Conservation (phyloP, 768 basidiomycete species). For the Neoboletus subvelutipes region DNA sequence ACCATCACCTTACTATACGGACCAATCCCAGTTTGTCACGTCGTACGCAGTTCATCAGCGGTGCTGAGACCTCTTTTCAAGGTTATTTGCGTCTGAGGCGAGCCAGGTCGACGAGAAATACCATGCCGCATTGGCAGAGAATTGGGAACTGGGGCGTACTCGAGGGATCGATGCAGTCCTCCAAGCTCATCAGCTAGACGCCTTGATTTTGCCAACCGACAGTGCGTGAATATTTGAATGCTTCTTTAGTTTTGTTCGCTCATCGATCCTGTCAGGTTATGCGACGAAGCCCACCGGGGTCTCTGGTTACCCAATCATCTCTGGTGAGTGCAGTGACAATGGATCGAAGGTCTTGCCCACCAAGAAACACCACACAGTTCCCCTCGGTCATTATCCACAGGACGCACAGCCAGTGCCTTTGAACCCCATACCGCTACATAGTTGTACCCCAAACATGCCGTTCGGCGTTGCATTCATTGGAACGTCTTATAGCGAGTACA, state of each 20-base stretch:
- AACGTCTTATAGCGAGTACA: conserved; percentile 58
- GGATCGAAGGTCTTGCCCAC: background rate
- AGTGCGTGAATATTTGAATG: conserved; percentile 21
- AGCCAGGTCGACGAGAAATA: conserved; percentile 40
- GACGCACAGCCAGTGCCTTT: conserved; percentile 39
- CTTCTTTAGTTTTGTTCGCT: background rate
- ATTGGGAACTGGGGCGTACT: conserved; percentile 50
- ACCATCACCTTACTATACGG: conserved; percentile 34
- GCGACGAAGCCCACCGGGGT: conserved; percentile 45
- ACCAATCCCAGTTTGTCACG: conserved; percentile 36
- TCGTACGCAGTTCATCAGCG: background rate
- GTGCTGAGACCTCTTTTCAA: conserved; percentile 11
- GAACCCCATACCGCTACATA: conserved; percentile 42
- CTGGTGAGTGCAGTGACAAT: conserved; percentile 41
- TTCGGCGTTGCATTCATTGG: conserved; percentile 64
- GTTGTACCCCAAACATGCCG: conserved; percentile 46
- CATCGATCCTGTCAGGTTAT: conserved; percentile 15
- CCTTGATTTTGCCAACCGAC: conserved; percentile 48
- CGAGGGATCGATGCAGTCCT: conserved; percentile 56
- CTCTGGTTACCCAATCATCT: conserved; percentile 65
- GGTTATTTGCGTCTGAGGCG: conserved; percentile 25
- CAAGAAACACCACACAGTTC: conserved; percentile 36
- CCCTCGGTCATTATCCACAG: conserved; percentile 58
- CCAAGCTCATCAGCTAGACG: conserved; percentile 47
- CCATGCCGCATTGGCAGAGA: conserved; percentile 43